Conservation (phyloP, 1,284 basidiomycete species). For the Ganoderma resinaceum region DNA sequence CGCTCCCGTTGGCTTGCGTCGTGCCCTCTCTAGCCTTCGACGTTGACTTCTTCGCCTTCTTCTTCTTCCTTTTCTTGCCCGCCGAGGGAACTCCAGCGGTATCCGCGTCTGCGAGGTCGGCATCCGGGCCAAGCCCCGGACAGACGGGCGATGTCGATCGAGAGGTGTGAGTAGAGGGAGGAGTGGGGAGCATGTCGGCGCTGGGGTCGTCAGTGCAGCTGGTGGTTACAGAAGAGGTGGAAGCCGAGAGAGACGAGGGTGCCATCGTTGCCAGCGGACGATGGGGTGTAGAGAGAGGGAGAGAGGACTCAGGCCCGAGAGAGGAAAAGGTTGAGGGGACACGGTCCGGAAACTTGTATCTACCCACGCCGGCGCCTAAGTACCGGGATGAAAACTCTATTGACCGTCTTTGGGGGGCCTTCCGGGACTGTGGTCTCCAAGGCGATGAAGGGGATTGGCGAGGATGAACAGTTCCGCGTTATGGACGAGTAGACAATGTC, state of each 20-base stretch:
- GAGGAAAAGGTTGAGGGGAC: not conserved
- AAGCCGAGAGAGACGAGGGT: not conserved
- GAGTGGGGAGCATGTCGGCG: conserved; percentile 31
- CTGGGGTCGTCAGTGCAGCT: conserved; percentile 12
- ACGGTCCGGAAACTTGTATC: conserved; percentile 2
- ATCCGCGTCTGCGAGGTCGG: conserved; percentile 16
- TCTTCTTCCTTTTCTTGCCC: conserved; percentile 79
- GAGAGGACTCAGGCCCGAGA: not conserved
- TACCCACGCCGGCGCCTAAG: not conserved
- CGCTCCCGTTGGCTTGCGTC: conserved; percentile 32
- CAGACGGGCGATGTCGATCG: conserved; percentile 33
- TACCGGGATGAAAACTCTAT: not conserved
- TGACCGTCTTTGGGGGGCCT: not conserved
- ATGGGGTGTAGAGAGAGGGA: not conserved
- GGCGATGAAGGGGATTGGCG: not conserved
- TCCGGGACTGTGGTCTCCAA: not conserved
- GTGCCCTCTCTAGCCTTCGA: conserved; percentile 48
- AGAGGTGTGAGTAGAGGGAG: conserved; percentile 36
- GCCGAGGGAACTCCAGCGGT: conserved; percentile 8
- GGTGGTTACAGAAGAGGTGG: not conserved
- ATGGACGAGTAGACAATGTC: not conserved
- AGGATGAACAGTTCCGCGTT: not conserved
- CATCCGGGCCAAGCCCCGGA: conserved; percentile 4
- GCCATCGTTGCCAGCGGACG: not conserved
- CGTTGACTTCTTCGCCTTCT: conserved; percentile 63